Conservation (phyloP, 2,329 filamentous ascomycete species). For the Chaetoscypha palmicola region DNA sequence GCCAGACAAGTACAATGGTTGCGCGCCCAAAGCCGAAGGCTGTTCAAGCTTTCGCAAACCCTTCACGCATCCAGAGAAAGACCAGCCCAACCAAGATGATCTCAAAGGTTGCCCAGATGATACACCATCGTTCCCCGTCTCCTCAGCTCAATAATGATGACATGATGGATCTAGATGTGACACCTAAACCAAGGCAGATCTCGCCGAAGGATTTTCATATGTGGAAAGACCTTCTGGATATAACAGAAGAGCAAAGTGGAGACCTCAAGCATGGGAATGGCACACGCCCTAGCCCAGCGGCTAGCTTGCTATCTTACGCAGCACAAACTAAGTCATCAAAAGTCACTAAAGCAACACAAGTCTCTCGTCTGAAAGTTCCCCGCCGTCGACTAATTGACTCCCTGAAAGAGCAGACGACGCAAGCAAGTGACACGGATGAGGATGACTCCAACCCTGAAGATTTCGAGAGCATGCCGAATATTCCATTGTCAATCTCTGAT, state of each 20-base stretch:
- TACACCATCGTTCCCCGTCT: no score
- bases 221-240: constrained; percentile 25
- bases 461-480: constrained; percentile 1
- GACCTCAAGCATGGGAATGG: no score
- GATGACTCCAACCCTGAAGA: constrained; percentile 10
- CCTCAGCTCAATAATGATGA: constrained; percentile 16
- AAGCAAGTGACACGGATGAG: constrained; percentile 11
- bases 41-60: constrained; percentile 3
- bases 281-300: no score
- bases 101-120: no score
- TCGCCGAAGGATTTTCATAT: constrained; percentile 25
- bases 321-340: no score
- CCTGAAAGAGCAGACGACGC: constrained; percentile 3
- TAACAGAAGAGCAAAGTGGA: constrained; percentile 8
- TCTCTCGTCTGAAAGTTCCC: constrained; percentile 11
- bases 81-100: no score
- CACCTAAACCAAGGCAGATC: constrained; percentile 9
- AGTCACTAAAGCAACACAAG: constrained; percentile 15
- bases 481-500: not conserved
- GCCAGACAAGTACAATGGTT: constrained; percentile 13
- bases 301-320: no score
- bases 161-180: constrained; percentile 19
- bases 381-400: constrained; percentile 30
- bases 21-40: constrained; percentile 17
- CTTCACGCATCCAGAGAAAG: not conserved